Evolutionary conservation across 169 alveolate genomes (phyloP).

Genomic region (Plasmodium gaboni): DNA sequence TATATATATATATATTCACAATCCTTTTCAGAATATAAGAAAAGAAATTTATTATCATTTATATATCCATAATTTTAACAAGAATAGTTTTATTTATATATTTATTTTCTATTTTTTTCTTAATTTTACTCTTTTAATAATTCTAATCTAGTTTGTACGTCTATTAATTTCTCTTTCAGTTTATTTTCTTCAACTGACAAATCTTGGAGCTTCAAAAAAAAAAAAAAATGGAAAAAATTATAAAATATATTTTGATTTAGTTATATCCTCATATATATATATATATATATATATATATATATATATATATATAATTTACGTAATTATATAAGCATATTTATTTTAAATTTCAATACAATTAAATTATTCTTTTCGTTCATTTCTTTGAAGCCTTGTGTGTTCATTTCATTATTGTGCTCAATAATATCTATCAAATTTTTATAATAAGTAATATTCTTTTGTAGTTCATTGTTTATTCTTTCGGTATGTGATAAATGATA

Average conservation of each 20-base stretch:
- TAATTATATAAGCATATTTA: not conserved
- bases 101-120: constrained; percentile 5
- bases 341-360: constrained; percentile 1
- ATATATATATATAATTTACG: not conserved
- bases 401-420: constrained; percentile 71
- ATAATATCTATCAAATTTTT: constrained; percentile 55
- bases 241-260: too few relatives aligned
- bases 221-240: too few relatives aligned
- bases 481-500: not conserved
- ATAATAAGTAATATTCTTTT: constrained; percentile 51
- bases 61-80: not conserved
- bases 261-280: too few relatives aligned
- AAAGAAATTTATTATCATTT: not conserved
- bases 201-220: constrained; percentile 14
- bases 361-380: constrained; percentile 2
- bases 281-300: not conserved
- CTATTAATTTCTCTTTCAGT: constrained; percentile 38
- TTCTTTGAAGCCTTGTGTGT: constrained; percentile 35
- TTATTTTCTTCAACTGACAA: constrained; percentile 32
- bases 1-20: not conserved
- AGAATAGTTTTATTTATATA: not conserved
- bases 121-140: constrained; percentile 34
- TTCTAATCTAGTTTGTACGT: constrained; percentile 28
- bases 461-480: constrained; percentile 53
- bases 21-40: not conserved